Evolutionary conservation across 371 early-diverging fungal species (phyloP).

Genomic region (Mucor piriformis): DNA sequence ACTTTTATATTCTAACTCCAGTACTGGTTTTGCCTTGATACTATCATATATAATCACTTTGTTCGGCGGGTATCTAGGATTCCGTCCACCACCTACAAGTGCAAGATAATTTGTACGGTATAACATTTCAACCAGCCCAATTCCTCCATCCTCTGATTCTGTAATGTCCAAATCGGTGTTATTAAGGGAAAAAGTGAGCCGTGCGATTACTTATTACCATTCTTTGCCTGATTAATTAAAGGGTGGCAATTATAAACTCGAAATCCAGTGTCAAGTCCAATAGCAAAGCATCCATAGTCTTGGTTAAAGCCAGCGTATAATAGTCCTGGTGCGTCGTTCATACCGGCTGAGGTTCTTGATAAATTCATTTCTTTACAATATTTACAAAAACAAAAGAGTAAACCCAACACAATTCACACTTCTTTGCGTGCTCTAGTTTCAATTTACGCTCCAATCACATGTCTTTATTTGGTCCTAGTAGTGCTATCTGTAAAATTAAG

Average conservation of each 20-base stretch:
- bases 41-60: conserved; percentile 93
- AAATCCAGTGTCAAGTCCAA: conserved; percentile 90
- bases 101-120: conserved; percentile 93
- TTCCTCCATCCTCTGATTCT: conserved; percentile 87
- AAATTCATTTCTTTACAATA: conserved; percentile 54
- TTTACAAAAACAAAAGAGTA: not conserved
- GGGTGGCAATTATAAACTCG: conserved; percentile 95
- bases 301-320: conserved; percentile 74
- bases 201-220: conserved; percentile 56
- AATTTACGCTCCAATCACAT: too few species aligned
- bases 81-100: conserved; percentile 93
- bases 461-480: too few species aligned
- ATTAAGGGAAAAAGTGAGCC: not conserved
- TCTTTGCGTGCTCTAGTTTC: too few species aligned
- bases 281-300: conserved; percentile 93
- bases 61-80: conserved; percentile 85
- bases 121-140: conserved; percentile 93
- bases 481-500: too few species aligned
- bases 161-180: not conserved
- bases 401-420: not conserved
- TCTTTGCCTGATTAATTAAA: conserved; percentile 77
- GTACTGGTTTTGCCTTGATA: conserved; percentile 67
- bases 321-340: conserved; percentile 59
- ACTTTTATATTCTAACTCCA: conserved; percentile 81
- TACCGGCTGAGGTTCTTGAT: conserved; percentile 52